Conservation (phyloP, 163 green algal genomes). For the Coccomyxa subellipsoidea region DNA sequence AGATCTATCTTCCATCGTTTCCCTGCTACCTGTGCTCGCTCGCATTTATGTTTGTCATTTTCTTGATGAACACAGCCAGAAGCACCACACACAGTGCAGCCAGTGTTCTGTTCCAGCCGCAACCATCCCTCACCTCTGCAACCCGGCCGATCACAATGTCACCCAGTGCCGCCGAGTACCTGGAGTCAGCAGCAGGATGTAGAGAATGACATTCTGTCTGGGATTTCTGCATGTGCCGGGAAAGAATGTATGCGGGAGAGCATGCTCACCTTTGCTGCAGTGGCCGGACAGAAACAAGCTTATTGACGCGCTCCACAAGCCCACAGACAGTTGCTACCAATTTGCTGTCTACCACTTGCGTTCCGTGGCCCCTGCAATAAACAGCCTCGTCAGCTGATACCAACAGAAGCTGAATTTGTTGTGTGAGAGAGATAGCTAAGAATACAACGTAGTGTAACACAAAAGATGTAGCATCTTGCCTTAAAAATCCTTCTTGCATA, state of each 20-base stretch:
- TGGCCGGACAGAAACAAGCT: slow-evolving; percentile 73
- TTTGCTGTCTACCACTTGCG: slow-evolving; percentile 57
- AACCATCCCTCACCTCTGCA: slow-evolving; percentile 42
- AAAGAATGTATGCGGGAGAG: too few species aligned
- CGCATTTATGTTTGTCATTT: neutral
- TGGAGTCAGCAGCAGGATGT: slow-evolving; percentile 9
- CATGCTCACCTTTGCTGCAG: slow-evolving; percentile 1
- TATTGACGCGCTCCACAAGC: slow-evolving; percentile 80
- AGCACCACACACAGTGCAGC: too few species aligned
- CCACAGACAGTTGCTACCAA: slow-evolving; percentile 76
- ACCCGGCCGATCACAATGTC: slow-evolving; percentile 89
- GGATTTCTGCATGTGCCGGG: too few species aligned
- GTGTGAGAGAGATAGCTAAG: neutral
- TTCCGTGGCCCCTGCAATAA: slow-evolving; percentile 72
- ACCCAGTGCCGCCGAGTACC: slow-evolving; percentile 78
- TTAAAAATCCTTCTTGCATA: slow-evolving; percentile 8
- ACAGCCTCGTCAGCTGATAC: neutral
- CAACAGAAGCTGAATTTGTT: neutral
- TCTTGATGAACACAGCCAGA: too few species aligned
- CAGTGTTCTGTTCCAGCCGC: too few species aligned
- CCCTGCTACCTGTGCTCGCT: slow-evolving; percentile 49
- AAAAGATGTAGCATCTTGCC: neutral
- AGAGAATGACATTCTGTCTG: too few species aligned
- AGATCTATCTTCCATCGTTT: slow-evolving; percentile 87
- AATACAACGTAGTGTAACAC: neutral